phyloP scores from a whole-genome alignment of 139 green algal species.

The Tetradesmus obliquus region DNA sequence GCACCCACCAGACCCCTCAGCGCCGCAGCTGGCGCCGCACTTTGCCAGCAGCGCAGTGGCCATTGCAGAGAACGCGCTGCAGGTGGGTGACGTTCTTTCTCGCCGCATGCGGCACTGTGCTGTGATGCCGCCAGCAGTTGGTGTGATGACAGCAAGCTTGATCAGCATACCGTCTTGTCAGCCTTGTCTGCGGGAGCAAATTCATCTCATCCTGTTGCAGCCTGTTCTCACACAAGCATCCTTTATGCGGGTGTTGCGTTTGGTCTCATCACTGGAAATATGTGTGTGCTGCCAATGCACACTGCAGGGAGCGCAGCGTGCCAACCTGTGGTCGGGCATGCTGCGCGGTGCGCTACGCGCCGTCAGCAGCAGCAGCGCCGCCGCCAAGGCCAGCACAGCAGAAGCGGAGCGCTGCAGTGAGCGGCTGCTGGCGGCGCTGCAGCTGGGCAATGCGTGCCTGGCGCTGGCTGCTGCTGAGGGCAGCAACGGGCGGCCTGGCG shows the following conservation, averaged over 20 bases:
- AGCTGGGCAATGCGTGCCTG: conserved; percentile 31
- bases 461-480: conserved; percentile 27
- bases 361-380: background rate
- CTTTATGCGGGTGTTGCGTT: too few species aligned
- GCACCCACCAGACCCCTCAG: background rate
- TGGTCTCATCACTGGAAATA: background rate
- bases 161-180: background rate
- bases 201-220: background rate
- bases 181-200: background rate
- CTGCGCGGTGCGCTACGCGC: background rate
- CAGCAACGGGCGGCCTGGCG: background rate
- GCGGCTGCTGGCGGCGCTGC: conserved; percentile 17
- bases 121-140: background rate
- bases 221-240: too few species aligned
- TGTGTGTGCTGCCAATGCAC: too few species aligned
- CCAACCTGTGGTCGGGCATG: conserved; percentile 9
- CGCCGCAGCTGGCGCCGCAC: conserved; percentile 18
- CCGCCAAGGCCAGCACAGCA: background rate
- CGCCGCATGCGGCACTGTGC: background rate
- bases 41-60: conserved; percentile 41
- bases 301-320: conserved; percentile 28
- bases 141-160: background rate
- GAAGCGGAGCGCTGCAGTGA: background rate
- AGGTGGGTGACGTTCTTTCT: background rate
- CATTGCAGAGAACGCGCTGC: conserved; percentile 36